Evolutionary conservation across 306 rosid species (phyloP), one percentile per base, ranked within the genome.

Genomic region (Trifolium fragiferum): DNA sequence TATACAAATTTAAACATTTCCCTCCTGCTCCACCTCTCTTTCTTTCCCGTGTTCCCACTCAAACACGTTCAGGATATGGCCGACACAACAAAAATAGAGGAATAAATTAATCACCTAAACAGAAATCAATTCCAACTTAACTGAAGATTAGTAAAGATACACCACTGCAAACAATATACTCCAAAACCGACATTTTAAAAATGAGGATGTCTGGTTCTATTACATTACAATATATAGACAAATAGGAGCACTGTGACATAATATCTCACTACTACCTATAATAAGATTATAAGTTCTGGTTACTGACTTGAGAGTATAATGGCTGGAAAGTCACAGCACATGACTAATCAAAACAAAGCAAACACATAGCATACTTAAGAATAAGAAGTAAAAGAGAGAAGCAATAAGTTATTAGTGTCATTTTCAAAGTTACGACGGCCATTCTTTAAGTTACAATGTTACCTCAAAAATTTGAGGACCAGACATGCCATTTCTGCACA

Each of bases 401-500:
- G 16, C 41, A 64, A 47, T 19, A 7, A 10, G 10, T 25, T 66
- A 49, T 37, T 6, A 18, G 14, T 60, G 57, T 61, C 80, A 63
- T 66, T 50, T 76, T 59, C 76, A 30, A 67, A 58, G 69, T 33
- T 25, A 68, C 51, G 72, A 51, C 20, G 43, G 19, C 71, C 62
- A 44, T 74, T 30, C 50, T 78, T 27, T 20, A 44, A 73, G 63
- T 37, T 33, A 51, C 35, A 62, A 37, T 61, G 46, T 57, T 64
- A 23, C 62, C 73, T 59, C 76, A 70, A 35, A 74, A 70, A 58
- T 43, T 76, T 72, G 70, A 72, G 63, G 72, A 76, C 44, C 53
- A 35, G 62, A 43, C 55, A 40, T 38, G 60, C 21, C 35, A 47
- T 72, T 68, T 47, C 64, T 41, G 19, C 51, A 44, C 47, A 49